Evolutionary conservation across 495 filamentous ascomycete genomes (phyloP).

Genomic region (Penicillium macrosclerotiorum): DNA sequence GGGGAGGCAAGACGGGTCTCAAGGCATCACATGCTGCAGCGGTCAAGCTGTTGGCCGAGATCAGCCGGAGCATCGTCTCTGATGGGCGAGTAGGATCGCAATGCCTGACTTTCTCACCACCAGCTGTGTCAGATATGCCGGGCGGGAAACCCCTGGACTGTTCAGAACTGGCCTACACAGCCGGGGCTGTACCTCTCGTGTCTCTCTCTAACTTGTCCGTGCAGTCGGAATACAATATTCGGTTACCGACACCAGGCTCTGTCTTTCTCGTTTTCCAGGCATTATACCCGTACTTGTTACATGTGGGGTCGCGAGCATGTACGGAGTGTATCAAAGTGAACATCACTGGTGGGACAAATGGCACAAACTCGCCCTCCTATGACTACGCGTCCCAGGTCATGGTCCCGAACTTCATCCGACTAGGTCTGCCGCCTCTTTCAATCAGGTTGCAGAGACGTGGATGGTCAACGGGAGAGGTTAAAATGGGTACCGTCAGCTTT

Average conservation of each 20-base stretch:
- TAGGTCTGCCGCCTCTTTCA: slow-evolving; percentile 59
- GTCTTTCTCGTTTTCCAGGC: slow-evolving; percentile 79
- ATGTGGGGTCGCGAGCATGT: slow-evolving; percentile 37
- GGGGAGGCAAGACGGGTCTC: slow-evolving; percentile 57
- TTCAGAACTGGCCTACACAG: background rate
- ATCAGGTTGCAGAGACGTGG: slow-evolving; percentile 57
- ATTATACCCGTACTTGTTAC: slow-evolving; percentile 73
- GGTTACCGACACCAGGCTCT: slow-evolving; percentile 34
- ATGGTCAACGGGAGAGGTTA: slow-evolving; percentile 61
- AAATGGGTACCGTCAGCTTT: slow-evolving; percentile 59
- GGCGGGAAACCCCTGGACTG: background rate
- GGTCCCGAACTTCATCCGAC: slow-evolving; percentile 60
- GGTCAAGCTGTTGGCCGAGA: slow-evolving; percentile 62
- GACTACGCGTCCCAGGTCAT: slow-evolving; percentile 79
- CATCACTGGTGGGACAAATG: slow-evolving; percentile 78
- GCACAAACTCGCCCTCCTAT: slow-evolving; percentile 65
- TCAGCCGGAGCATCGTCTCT: slow-evolving; percentile 56
- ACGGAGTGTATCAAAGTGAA: slow-evolving; percentile 50
- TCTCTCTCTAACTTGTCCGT: slow-evolving; percentile 9
- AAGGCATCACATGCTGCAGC: slow-evolving; percentile 74
- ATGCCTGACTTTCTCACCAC: slow-evolving; percentile 51
- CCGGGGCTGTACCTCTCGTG: slow-evolving; percentile 2
- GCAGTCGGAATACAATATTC: slow-evolving; percentile 32
- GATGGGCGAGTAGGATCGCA: slow-evolving; percentile 56
- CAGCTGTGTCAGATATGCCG: background rate